phyloP scores from a whole-genome alignment of 306 rosid genomes.

The Cotoneaster glaucophyllus region DNA sequence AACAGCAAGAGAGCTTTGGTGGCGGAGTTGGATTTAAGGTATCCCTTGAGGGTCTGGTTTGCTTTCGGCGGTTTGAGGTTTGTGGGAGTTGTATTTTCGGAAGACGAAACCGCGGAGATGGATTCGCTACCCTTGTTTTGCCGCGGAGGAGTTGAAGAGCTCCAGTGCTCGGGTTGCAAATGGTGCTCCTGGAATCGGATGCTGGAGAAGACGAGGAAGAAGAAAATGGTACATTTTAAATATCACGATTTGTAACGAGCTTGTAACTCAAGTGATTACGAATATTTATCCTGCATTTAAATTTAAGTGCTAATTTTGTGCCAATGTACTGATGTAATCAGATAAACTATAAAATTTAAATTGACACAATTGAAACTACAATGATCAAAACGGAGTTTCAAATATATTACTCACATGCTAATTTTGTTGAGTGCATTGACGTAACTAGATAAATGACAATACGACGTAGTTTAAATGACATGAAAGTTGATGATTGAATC shows the following conservation, averaged over 20 bases:
- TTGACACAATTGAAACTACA: no score
- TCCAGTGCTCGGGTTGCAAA: constrained; percentile 32
- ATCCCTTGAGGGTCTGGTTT: constrained; percentile 39
- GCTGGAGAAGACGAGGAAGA: constrained; percentile 6
- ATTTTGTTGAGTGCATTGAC: no score
- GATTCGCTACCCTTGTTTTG: constrained; percentile 1
- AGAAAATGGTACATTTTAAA: neutral
- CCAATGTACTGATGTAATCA: no score
- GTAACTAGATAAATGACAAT: no score
- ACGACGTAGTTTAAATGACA: no score
- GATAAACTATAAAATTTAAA: no score
- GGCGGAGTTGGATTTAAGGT: constrained; percentile 31
- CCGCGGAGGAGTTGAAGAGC: constrained; percentile 19
- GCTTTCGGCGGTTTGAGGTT: constrained; percentile 46
- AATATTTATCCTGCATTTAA: no score
- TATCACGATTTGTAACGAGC: no score
- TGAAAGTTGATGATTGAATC: rapidly evolving
- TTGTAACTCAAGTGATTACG: neutral
- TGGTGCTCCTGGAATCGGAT: constrained; percentile 12
- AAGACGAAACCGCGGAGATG: neutral
- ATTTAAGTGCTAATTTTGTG: no score
- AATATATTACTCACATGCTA: no score
- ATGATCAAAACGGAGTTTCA: no score
- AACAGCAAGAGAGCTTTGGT: constrained; percentile 35
- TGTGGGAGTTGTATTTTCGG: constrained; percentile 22